phyloP scores from a whole-genome alignment of 805 yeast genomes.

The Pichia cabralensis region DNA sequence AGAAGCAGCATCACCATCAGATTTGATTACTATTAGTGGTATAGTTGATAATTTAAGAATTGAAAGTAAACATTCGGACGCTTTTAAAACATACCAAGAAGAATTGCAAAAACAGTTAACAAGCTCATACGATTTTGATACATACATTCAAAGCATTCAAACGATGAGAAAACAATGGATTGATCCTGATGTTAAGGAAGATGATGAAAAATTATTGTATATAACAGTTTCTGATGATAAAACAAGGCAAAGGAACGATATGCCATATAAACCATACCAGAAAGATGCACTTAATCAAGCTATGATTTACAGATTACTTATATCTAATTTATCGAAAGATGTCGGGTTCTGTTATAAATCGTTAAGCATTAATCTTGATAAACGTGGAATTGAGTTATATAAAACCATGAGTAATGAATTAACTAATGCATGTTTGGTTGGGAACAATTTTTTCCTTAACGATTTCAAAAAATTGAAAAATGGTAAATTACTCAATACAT shows the following conservation, averaged over 20 bases:
- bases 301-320: slow-evolving; percentile 43
- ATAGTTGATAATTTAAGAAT: slow-evolving; percentile 42
- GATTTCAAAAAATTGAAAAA: slow-evolving; percentile 37
- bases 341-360: slow-evolving; percentile 29
- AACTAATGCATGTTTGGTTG: slow-evolving; percentile 29
- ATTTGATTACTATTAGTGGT: slow-evolving; percentile 48
- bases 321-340: slow-evolving; percentile 28
- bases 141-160: slow-evolving; percentile 11
- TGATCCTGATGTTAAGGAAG: slow-evolving; percentile 10
- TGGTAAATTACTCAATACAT: slow-evolving; percentile 29
- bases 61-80: slow-evolving; percentile 13
- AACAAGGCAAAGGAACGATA: slow-evolving; percentile 35
- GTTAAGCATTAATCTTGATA: slow-evolving; percentile 35
- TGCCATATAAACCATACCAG: slow-evolving; percentile 28
- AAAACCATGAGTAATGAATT: slow-evolving; percentile 34
- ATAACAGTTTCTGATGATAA: slow-evolving; percentile 47
- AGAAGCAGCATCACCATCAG: too few species aligned
- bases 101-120: slow-evolving; percentile 11
- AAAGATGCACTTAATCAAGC: slow-evolving; percentile 45
- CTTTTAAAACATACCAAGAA: slow-evolving; percentile 14
- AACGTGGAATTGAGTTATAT: slow-evolving; percentile 40
- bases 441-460: slow-evolving; percentile 26
- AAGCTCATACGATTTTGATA: slow-evolving; percentile 14
- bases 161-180: slow-evolving; percentile 17
- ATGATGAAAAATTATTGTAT: slow-evolving; percentile 18